Evolutionary conservation across 2,329 filamentous ascomycete species (phyloP).

Genomic region (Apiospora saccharicola): DNA sequence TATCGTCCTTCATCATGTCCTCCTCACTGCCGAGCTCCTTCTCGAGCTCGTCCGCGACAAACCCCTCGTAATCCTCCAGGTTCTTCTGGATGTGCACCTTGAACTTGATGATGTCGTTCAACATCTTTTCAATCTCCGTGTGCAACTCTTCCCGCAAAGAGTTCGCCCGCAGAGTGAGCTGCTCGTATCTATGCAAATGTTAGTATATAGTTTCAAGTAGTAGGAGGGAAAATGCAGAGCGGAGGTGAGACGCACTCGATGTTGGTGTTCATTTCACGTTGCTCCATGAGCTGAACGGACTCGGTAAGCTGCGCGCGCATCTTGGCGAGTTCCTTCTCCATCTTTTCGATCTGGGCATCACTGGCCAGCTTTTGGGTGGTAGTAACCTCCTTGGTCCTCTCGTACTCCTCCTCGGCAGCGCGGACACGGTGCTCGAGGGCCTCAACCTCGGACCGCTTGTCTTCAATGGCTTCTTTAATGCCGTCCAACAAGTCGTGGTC

Average conservation of each 20-base stretch:
- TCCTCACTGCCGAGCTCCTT: slow-evolving; percentile 76
- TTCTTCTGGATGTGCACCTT: slow-evolving; percentile 96
- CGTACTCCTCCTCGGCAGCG: slow-evolving; percentile 91
- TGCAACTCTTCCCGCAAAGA: slow-evolving; percentile 95
- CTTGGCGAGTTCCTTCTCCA: slow-evolving; percentile 96
- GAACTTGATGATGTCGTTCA: slow-evolving; percentile 98
- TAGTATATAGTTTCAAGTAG: slow-evolving; percentile 22
- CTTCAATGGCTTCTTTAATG: slow-evolving; percentile 95
- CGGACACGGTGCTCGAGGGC: slow-evolving; percentile 87
- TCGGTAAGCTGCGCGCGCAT: slow-evolving; percentile 87
- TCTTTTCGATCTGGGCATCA: slow-evolving; percentile 96
- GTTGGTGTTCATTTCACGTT: slow-evolving; percentile 94
- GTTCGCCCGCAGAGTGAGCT: slow-evolving; percentile 84
- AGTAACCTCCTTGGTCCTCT: slow-evolving; percentile 87
- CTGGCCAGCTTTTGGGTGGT: slow-evolving; percentile 86
- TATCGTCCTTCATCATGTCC: slow-evolving; percentile 45
- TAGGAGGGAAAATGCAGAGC: background rate
- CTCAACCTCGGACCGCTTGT: slow-evolving; percentile 92
- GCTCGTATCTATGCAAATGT: slow-evolving; percentile 73
- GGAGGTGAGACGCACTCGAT: slow-evolving; percentile 74
- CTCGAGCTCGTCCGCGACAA: slow-evolving; percentile 93
- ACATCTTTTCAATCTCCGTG: slow-evolving; percentile 92
- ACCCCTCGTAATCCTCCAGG: slow-evolving; percentile 92
- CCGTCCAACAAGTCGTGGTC: slow-evolving; percentile 93
- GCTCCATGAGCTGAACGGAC: slow-evolving; percentile 89